Evolutionary conservation across 1,139 yeast genomes (phyloP), one percentile per base, ranked within the genome.

Genomic region (Debaryomyces sp.): DNA sequence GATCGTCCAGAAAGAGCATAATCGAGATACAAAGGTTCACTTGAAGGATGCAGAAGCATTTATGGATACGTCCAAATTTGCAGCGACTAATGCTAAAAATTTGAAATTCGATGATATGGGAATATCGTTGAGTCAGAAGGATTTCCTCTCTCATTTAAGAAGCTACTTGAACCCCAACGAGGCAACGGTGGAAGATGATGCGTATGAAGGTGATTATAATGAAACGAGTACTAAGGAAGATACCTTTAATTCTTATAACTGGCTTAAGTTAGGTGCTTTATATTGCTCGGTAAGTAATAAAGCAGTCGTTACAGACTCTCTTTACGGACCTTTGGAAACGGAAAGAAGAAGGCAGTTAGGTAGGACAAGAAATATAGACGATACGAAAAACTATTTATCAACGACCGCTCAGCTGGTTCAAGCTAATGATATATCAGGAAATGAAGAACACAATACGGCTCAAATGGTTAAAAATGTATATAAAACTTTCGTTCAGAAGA

Each of bases 311-410:
- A 68, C 76, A 15, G 88, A 84, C 54, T 89, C 87, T 56, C 66
- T 89, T 53, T 70, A 84, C 48, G 96, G 96, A 0, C 92, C 96
- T 0, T 69, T 89, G 45, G 83, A 81, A n/a, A 71, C 85, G 1
- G 87, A 85, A 54, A 77, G 80, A 53, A 80, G 77, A 55, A 69
- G 68, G n/a, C 67, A 76, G 33, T 64, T 58, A 0, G 55, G 61
- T 1, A 63, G 76, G 37, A 62, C 64, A 10, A 64, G 81, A 49
- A 60, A 70, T 22, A 52, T 70, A 36, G 80, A 80, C 55, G 81
- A 81, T 49, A 73, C 80, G 1, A 72, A 70, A 4, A 70, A 64
- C 35, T 60, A 61, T 0, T 58, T 58, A 9, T 49, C 62, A 2
- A 76, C 80, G 7, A 84, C 86, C 0, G 89, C 94, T 1, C 74